These are phyloP conservation scores for Eucalyptus curtisii DNA, from an alignment of 345 rosid species.

Conservation along the genomic window DNA sequence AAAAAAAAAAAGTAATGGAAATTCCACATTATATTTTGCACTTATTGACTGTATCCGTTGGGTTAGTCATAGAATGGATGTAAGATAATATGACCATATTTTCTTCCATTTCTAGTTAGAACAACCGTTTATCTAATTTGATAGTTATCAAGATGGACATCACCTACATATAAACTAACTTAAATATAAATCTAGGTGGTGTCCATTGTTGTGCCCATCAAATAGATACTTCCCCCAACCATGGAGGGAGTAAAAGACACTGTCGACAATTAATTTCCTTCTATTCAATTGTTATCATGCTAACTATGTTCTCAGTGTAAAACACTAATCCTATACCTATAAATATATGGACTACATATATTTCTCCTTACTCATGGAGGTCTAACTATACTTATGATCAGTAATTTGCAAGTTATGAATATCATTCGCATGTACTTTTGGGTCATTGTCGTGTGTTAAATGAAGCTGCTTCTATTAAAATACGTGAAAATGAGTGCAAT, in stretches of 20 bases:
- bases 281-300: not conserved
- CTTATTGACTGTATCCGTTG: not conserved
- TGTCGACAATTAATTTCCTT: not conserved
- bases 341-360: too few relatives aligned
- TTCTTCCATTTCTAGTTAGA: not conserved
- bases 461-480: not conserved
- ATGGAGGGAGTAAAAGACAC: not conserved
- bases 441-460: not conserved
- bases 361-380: not conserved
- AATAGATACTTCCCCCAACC: not conserved
- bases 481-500: not conserved
- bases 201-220: not conserved
- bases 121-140: not conserved
- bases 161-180: not conserved
- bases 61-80: not conserved
- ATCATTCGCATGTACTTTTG: not conserved
- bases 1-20: not conserved
- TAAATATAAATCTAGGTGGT: not conserved
- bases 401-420: too few relatives aligned
- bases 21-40: not conserved
- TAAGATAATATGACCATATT: not conserved
- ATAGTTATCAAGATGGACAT: not conserved
- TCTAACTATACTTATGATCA: rapidly evolving
- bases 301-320: not conserved
- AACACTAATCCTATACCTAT: not conserved